Percentiles rank a stretch among this genome's conserved stretches.
Conservation (phyloP, 1,284 basidiomycete species). For the Pisolithus thermaeus region DNA sequence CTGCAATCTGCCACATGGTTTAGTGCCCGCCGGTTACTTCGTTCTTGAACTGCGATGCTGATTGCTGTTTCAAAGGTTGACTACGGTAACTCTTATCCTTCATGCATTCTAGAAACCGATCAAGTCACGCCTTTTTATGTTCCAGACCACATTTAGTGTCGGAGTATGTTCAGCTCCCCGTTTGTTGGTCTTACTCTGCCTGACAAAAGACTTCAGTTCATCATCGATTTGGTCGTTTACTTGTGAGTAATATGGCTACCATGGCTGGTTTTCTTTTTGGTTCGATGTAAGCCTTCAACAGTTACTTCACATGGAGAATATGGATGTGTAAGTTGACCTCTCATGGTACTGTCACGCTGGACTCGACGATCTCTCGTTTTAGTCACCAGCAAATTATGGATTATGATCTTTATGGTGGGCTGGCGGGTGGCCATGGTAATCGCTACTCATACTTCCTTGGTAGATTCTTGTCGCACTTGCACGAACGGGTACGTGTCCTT, state of each 20-base stretch:
- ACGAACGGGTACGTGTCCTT: conserved; percentile 13
- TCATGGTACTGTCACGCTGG: neutral
- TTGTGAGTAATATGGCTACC: conserved; percentile 11
- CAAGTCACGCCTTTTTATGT: neutral
- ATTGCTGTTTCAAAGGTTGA: neutral
- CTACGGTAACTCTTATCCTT: neutral
- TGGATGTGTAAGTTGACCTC: conserved; percentile 22
- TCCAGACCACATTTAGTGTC: conserved; percentile 17
- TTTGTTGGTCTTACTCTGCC: neutral
- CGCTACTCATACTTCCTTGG: neutral
- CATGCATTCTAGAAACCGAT: neutral
- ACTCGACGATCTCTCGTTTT: neutral
- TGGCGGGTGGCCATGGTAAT: neutral
- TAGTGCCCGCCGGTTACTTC: conserved; percentile 2
- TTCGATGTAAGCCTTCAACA: conserved; percentile 2
- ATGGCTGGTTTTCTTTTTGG: neutral
- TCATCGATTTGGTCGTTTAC: conserved; percentile 28
- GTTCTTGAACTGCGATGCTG: neutral
- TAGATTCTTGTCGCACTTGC: conserved; percentile 17
- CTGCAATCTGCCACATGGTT: conserved; percentile 16
- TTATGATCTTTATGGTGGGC: conserved; percentile 23
- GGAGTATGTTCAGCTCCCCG: conserved; percentile 13
- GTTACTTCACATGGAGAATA: conserved; percentile 28
- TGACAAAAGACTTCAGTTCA: conserved; percentile 15
- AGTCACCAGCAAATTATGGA: conserved; percentile 17